A percentile compares a stretch with the other conserved stretches of the same genome.
Evolutionary conservation across 2,329 filamentous ascomycete species (phyloP).

Genomic region (Penicillium sp.): DNA sequence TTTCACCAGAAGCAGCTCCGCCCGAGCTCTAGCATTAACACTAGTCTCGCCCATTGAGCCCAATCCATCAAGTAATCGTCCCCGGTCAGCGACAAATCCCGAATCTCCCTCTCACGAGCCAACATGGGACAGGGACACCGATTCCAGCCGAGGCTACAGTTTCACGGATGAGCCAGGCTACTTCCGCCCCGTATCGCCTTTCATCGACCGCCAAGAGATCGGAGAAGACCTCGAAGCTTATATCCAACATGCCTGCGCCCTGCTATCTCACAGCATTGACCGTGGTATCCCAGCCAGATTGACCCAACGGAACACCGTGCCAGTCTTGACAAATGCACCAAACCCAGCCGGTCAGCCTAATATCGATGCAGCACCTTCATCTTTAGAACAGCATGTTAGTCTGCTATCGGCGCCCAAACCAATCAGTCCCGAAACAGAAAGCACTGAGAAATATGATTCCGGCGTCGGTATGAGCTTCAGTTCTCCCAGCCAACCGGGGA

Average conservation of each 20-base stretch:
- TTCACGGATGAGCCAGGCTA: conserved; percentile 36
- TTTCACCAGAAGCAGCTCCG: conserved; percentile 11
- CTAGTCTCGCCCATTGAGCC: conserved; percentile 1
- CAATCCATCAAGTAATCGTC: conserved; percentile 10
- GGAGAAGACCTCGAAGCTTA: conserved; percentile 34
- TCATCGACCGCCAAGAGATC: conserved; percentile 37
- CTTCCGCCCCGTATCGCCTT: conserved; percentile 31
- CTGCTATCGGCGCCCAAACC: conserved; percentile 7
- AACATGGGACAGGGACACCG: conserved; percentile 12
- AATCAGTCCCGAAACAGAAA: conserved; percentile 1
- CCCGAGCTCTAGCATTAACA: conserved; percentile 12
- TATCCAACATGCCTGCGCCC: conserved; percentile 36
- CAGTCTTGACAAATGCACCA: background rate
- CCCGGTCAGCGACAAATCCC: conserved; percentile 19
- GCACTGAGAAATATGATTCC: conserved; percentile 12
- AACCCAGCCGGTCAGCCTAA: background rate
- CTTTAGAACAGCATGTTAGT: conserved; percentile 2
- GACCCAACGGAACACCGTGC: background rate
- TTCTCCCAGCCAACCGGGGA: background rate
- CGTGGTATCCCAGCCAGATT: conserved; percentile 22
- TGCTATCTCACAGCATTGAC: conserved; percentile 33
- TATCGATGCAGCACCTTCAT: background rate
- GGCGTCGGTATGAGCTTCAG: conserved; percentile 10
- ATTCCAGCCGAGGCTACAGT: conserved; percentile 29
- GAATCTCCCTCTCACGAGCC: conserved; percentile 3